Conservation (phyloP, 495 filamentous ascomycete species). For the Ramalina intermedia region DNA sequence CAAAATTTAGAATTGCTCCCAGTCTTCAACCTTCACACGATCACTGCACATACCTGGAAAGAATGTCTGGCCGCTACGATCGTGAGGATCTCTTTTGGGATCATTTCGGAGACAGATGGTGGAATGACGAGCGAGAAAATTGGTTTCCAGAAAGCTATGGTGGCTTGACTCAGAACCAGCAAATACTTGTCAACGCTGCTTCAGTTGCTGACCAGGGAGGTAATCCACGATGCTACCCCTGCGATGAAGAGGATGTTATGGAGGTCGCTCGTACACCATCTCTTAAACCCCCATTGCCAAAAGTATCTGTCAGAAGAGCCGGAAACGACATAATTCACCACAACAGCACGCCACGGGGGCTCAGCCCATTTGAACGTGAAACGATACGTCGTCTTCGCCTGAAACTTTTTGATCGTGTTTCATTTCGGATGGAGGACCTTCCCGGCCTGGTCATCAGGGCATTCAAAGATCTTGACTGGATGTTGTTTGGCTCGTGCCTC, state of each 20-base stretch:
- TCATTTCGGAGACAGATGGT: too few relatives aligned
- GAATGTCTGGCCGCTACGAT: too few relatives aligned
- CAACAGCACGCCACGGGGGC: background rate
- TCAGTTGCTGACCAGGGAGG: background rate
- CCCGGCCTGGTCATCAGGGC: background rate
- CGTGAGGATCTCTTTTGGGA: too few relatives aligned
- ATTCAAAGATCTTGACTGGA: background rate
- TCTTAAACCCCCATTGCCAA: background rate
- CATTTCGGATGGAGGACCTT: too few relatives aligned
- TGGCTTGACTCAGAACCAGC: background rate
- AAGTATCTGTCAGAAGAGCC: background rate
- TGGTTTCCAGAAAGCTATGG: too few relatives aligned
- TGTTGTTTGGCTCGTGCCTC: background rate
- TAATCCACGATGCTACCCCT: background rate
- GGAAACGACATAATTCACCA: background rate
- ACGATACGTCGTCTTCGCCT: too few relatives aligned
- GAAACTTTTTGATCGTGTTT: too few relatives aligned
- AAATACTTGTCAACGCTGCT: background rate
- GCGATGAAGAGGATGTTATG: background rate
- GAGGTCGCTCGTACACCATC: background rate
- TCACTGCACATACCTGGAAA: too few relatives aligned
- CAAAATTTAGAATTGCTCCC: too few relatives aligned
- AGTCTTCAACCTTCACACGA: too few relatives aligned
- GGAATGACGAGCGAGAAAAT: too few relatives aligned
- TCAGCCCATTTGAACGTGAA: background rate